Conservation (phyloP, 192 early-diverging fungal genomes). For the Backusella morwellensis region DNA sequence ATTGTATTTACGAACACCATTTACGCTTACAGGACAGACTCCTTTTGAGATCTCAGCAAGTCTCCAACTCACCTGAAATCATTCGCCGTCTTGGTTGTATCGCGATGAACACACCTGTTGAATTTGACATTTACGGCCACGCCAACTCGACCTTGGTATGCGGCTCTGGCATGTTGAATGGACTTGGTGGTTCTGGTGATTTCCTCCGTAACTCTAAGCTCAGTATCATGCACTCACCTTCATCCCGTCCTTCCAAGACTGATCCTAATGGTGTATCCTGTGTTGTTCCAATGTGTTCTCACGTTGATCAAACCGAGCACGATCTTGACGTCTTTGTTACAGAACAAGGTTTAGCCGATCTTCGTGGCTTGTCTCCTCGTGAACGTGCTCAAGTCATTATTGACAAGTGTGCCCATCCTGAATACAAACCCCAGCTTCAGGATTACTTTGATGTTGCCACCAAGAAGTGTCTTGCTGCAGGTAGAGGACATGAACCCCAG, state of each 20-base stretch:
- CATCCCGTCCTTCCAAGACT: conserved; percentile 35
- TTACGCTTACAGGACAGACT: conserved; percentile 19
- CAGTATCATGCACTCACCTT: conserved; percentile 44
- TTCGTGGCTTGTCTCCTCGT: conserved; percentile 37
- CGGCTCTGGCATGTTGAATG: conserved; percentile 44
- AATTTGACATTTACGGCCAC: conserved; percentile 46
- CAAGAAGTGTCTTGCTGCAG: conserved; percentile 35
- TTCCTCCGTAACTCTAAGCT: conserved; percentile 42
- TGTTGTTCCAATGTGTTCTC: conserved; percentile 39
- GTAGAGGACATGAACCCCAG: conserved; percentile 42
- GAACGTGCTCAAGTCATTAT: conserved; percentile 44
- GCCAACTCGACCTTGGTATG: conserved; percentile 40
- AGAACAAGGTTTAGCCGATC: conserved; percentile 44
- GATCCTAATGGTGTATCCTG: conserved; percentile 41
- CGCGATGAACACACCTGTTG: conserved; percentile 47
- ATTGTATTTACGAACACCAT: background rate
- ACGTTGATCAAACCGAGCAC: conserved; percentile 44
- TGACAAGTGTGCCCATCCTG: conserved; percentile 43
- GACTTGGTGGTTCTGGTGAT: conserved; percentile 40
- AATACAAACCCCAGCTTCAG: conserved; percentile 36
- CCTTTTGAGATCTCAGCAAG: conserved; percentile 40
- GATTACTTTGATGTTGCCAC: conserved; percentile 40
- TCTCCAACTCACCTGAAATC: conserved; percentile 44
- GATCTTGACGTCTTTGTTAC: conserved; percentile 44
- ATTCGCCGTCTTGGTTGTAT: conserved; percentile 42